Percentiles rank a stretch among this genome's conserved stretches.
Conservation (phyloP, 108 stramenopile species). For the Nitzschia sp. region DNA sequence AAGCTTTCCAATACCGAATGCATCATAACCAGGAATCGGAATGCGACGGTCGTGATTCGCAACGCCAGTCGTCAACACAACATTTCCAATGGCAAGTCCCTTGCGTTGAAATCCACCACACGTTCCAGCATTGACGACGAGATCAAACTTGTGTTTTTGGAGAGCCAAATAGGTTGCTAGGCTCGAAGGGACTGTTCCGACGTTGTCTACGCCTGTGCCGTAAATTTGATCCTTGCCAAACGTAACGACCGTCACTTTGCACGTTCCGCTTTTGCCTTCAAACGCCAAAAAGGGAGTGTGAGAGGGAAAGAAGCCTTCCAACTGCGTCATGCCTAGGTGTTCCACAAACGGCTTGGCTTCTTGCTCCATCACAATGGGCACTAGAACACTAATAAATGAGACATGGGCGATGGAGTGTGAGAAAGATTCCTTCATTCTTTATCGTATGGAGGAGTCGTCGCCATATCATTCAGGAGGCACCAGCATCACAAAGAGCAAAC, state of each 20-base stretch:
- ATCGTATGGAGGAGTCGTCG: too few species aligned
- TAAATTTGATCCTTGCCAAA: constrained; percentile 88
- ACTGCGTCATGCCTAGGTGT: constrained; percentile 63
- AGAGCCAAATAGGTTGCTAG: constrained; percentile 81
- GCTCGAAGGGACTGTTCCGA: constrained; percentile 91
- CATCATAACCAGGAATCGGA: constrained; percentile 89
- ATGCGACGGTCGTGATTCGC: constrained; percentile 97
- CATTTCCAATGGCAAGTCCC: constrained; percentile 91
- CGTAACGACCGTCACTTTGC: constrained; percentile 85
- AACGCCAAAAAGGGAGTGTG: constrained; percentile 85
- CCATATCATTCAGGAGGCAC: too few species aligned
- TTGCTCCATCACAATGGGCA: constrained; percentile 94
- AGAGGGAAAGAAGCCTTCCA: constrained; percentile 70
- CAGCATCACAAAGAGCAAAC: too few species aligned
- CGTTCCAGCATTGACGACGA: constrained; percentile 95
- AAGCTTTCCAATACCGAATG: constrained; percentile 84
- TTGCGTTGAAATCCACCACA: constrained; percentile 94
- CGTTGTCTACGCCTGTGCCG: constrained; percentile 90
- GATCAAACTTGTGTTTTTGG: constrained; percentile 66
- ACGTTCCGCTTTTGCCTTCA: constrained; percentile 61
- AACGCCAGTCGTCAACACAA: constrained; percentile 85
- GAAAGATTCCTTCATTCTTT: too few species aligned
- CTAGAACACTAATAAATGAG: constrained; percentile 58
- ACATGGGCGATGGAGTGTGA: too few species aligned
- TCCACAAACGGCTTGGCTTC: constrained; percentile 91